These are phyloP conservation scores for Lachnellula suecica DNA, from an alignment of 2,329 filamentous ascomycete genomes.

Conservation along the genomic window DNA sequence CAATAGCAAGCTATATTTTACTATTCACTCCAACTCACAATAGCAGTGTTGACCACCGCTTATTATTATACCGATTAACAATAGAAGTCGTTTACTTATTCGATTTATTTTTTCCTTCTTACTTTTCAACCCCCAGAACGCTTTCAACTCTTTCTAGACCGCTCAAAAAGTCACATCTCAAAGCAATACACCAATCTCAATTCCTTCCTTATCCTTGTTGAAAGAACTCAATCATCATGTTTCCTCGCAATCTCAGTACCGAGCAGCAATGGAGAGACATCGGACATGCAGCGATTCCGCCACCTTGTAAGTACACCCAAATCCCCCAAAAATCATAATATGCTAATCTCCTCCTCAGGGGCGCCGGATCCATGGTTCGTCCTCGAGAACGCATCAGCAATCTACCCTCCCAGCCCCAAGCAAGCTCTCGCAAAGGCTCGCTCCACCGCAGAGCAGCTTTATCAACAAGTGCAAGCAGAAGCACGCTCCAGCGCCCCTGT, in stretches of 20 bases:
- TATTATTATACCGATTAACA: background rate
- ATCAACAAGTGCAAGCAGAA: background rate
- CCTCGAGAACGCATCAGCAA: too few species aligned
- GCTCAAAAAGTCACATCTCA: background rate
- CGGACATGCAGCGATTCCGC: background rate
- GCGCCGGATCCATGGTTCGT: background rate
- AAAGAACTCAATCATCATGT: background rate
- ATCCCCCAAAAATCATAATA: background rate
- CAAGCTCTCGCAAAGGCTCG: too few species aligned
- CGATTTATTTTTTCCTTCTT: too few species aligned
- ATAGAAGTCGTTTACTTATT: too few species aligned
- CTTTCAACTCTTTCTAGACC: background rate
- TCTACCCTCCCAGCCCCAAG: too few species aligned
- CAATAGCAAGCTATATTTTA: background rate
- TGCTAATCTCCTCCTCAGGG: background rate
- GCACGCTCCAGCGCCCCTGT: background rate
- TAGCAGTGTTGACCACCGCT: background rate
- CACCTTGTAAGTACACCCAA: background rate
- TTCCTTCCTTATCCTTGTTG: background rate
- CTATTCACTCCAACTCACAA: background rate
- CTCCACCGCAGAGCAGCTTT: too few species aligned
- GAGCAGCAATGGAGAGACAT: background rate
- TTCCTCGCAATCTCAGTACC: background rate
- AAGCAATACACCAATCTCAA: background rate
- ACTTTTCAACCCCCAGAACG: too few species aligned